Base-by-base conservation (phyloP, 1,284 basidiomycete species). In the Thelephora terrestris region DNA sequence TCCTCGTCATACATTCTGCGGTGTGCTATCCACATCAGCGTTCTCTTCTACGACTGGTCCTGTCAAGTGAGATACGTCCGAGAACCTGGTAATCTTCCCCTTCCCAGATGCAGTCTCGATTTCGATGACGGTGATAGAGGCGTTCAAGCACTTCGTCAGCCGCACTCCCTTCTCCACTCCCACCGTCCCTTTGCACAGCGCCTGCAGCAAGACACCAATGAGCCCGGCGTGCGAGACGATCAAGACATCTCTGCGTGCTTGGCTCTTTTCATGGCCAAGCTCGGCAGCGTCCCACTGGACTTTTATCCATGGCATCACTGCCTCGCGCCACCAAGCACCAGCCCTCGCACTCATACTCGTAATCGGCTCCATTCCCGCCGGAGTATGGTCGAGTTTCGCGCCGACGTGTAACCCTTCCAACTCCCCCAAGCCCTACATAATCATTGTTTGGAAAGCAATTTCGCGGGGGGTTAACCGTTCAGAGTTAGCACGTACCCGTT, bases 161-260 rank as follows among this genome's bases (percentile, higher is more conserved):
- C 51, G 55, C 35, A 76, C 51, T 53, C 66, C 61, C 35, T 69
- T 60, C 38, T 66, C 68, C 10, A 63, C 63, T 17, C 25, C 10
- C n/a, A 75, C 53, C 7, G 7, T 14, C 12, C 29, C 12, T 12
- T 32, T 32, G 7, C 29, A 9, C 55, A 85, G 58, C 38, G 59
- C 64, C 29, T 65, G 67, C 46, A 81, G 61, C 43, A 87, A 67
- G 16, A 68, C 66, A 18, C 65, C 62, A 51, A 87, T 83, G 55
- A 75, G 71, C 0, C 75, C 83, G 2, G 82, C 83, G 52, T 89
- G 85, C 35, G 78, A 76, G 47, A 78, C 74, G 4, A 79, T 71
- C 23, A 89, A 69, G 40, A 85, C 68, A 53, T 72, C 63, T 49
- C 62, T 60, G 45, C 68, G 56, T 42, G 52, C 54, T 59, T 24